Evolutionary conservation across 75 land plant species (phyloP), one percentile per base, ranked within the genome.

Genomic region (Ceratopteris richardii): DNA sequence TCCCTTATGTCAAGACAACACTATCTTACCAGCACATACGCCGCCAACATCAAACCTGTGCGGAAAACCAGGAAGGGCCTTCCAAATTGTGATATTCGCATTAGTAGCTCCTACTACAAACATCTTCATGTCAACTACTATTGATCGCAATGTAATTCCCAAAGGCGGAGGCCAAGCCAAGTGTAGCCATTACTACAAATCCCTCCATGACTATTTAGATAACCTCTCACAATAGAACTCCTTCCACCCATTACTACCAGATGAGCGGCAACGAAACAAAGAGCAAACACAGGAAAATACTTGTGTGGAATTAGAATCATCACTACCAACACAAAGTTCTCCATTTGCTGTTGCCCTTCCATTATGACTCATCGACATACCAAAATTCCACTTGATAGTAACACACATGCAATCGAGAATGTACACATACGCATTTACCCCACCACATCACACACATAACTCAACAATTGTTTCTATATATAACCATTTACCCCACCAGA

Each of bases 261-360:
- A 85, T 0, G 90, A 81, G 55, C 88, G 31, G 47, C 68, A 72
- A 46, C 79, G 47, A 36, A 93, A 79, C 46, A 58, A 48, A 20
- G 80, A 71, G 7, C 87, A 85, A n/a, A 90, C 90, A 70, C 98
- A 93, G 11, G 95, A 85, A 12, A 88, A n/a, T n/a, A n/a, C n/a
- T n/a, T n/a, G n/a, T n/a, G n/a, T n/a, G n/a, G n/a, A n/a, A n/a
- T n/a, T n/a, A n/a, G n/a, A n/a, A n/a, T n/a, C n/a, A n/a, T n/a
- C n/a, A n/a, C n/a, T n/a, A n/a, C n/a, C n/a, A n/a, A n/a, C n/a
- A n/a, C n/a, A n/a, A n/a, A n/a, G n/a, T n/a, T n/a, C n/a, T n/a
- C n/a, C n/a, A n/a, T n/a, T n/a, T n/a, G n/a, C n/a, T n/a, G n/a
- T n/a, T n/a, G n/a, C n/a, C n/a, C n/a, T n/a, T n/a, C n/a, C n/a